Evolutionary conservation across 371 early-diverging fungal species (phyloP), one percentile per base, ranked within the genome.

Genomic region (Apophysomyces sp.): DNA sequence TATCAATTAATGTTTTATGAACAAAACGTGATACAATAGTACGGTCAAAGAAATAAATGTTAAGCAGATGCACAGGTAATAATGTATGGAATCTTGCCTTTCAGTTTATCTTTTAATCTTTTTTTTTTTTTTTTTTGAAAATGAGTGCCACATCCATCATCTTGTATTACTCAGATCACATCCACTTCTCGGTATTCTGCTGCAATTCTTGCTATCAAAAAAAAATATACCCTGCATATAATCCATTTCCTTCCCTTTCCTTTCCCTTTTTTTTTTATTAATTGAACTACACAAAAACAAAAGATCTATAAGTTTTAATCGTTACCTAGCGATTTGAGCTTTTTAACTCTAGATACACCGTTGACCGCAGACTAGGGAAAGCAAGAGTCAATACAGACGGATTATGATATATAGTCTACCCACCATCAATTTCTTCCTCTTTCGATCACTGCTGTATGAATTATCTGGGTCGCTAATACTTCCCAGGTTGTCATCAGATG

Each of bases 311-410:
- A 21, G 34, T 53, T 49, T 53, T 21, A 24, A 32, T 60, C 61
- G 16, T 60, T 60, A 28, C 61, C 63, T 36, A 44, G 34, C 39
- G 67, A 71, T 41, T 67, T 69, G 54, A 67, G 55, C 53, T 73
- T 74, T 32, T 74, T 74, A 16, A 70, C 66, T 57, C 71, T 70
- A 2, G 71, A 70, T 26, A 64, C 66, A 52, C 70, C 70, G 40
- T 55, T 60, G 34, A 60, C 51, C 15, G 60, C 52, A 18, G 60
- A 60, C 51, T 51, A 60, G 6, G 26, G 52, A 52, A 51, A 49
- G 24, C 34, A 34, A 11, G 18, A 52, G 21, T 7, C 27, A 13
- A 7, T n/a, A 27, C 52, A 34, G 13, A 52, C n/a, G 16, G 9
- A 26, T 27, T 6, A 24, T 6, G 41, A 21, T 44, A 13, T n/a